Conservation (phyloP, 768 basidiomycete species). For the Terana coerulea region DNA sequence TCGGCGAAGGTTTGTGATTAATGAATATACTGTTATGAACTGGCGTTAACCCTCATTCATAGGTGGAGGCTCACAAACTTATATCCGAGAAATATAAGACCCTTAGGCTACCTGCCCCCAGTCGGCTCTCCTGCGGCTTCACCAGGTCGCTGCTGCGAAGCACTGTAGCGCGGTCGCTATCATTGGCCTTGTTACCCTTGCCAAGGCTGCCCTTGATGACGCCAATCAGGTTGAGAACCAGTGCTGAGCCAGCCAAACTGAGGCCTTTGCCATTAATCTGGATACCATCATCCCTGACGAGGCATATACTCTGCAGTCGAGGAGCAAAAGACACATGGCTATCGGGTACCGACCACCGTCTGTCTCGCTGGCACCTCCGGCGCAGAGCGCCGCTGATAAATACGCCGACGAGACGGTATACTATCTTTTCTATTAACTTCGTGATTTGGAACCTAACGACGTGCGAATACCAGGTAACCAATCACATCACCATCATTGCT, state of each 20-base stretch:
- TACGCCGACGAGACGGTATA: conserved; percentile 11
- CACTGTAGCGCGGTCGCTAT: conserved; percentile 19
- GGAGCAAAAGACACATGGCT: conserved; percentile 22
- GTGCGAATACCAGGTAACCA: conserved; percentile 9
- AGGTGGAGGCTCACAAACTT: too few relatives aligned
- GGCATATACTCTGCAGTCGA: conserved; percentile 18
- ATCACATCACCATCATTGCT: conserved; percentile 15
- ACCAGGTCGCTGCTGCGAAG: conserved; percentile 29
- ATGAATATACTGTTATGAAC: neutral
- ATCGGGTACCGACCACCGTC: conserved; percentile 20
- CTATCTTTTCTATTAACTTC: too few relatives aligned
- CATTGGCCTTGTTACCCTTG: conserved; percentile 12
- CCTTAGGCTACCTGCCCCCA: conserved; percentile 32
- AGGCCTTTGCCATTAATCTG: conserved; percentile 14
- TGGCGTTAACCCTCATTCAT: too few relatives aligned
- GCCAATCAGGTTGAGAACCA: conserved; percentile 18
- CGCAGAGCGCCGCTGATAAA: conserved; percentile 19
- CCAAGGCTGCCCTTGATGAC: conserved; percentile 21
- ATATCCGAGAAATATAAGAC: conserved; percentile 32
- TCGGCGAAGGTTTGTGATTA: conserved; percentile 14
- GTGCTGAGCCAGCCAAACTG: neutral
- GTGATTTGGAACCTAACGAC: neutral
- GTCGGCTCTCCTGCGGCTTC: conserved; percentile 31
- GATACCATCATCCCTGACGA: conserved; percentile 15
- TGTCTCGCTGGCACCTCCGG: conserved; percentile 20